Percentiles rank a stretch among this genome's conserved stretches.
Evolutionary conservation across 2,329 filamentous ascomycete genomes (phyloP).

Genomic region (Torrubiellomyces zombiae): DNA sequence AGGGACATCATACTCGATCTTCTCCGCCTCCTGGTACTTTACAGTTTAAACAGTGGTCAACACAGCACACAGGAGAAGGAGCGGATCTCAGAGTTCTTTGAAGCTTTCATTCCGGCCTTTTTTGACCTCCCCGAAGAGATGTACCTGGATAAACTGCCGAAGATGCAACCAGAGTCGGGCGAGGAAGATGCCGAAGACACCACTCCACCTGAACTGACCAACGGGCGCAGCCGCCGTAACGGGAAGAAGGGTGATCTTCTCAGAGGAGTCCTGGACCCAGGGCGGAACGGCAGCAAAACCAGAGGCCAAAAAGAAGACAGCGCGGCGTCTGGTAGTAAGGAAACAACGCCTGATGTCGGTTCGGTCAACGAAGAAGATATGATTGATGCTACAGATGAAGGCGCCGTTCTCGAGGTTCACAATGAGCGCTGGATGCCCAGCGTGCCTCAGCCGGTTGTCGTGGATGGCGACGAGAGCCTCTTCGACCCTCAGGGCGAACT

Average conservation of each 20-base stretch:
- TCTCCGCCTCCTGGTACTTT: conserved; percentile 45
- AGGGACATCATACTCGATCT: conserved; percentile 49
- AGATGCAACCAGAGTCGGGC: conserved; percentile 52
- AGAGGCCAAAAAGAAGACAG: conserved; percentile 67
- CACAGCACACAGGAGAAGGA: conserved; percentile 58
- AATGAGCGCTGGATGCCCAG: conserved; percentile 50
- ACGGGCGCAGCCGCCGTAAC: conserved; percentile 51
- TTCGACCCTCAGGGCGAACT: conserved; percentile 44
- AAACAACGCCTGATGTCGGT: conserved; percentile 72
- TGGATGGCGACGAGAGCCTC: conserved; percentile 33
- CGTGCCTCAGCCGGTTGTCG: conserved; percentile 37
- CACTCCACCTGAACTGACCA: conserved; percentile 52
- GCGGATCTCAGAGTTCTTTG: conserved; percentile 58
- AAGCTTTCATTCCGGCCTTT: conserved; percentile 59
- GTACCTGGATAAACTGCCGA: conserved; percentile 48
- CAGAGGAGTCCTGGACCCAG: conserved; percentile 69
- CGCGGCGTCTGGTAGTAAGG: conserved; percentile 63
- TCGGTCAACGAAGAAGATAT: conserved; percentile 66
- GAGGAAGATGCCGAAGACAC: conserved; percentile 67
- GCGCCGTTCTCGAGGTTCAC: conserved; percentile 41
- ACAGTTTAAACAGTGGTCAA: conserved; percentile 50
- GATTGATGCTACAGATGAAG: conserved; percentile 41
- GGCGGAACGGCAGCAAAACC: conserved; percentile 52
- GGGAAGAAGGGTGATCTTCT: conserved; percentile 68
- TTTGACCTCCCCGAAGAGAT: conserved; percentile 59